Base-by-base conservation (phyloP, 495 filamentous ascomycete species). In the Talaromyces ruber region DNA sequence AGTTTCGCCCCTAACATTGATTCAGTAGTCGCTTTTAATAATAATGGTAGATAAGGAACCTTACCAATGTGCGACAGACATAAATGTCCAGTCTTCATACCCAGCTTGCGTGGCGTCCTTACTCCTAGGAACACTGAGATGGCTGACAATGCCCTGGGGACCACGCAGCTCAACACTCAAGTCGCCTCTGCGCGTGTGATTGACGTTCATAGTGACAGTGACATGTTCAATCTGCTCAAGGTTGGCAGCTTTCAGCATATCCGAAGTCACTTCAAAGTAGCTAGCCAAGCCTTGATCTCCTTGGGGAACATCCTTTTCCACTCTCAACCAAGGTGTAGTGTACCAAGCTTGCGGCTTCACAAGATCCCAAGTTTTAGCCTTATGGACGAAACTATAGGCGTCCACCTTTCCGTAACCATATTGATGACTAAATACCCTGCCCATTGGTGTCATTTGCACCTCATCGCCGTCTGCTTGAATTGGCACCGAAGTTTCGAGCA, bases 301-400 rank as follows among this genome's bases (percentile, higher is more conserved):
- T 72, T 98, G 86, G 8, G 94, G 95, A 64, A 98, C 93, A 6
- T 78, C 76, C 66, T 95, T 81, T 60, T 92, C 86, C 64, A 98
- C 90, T 64, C 92, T 89, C 61, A 96, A 79, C 90, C 94, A 96
- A 1, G 94, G 95, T 3, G 92, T 92, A 68, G 87, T 87, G 71
- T 82, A 93, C 95, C 95, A 98, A 9, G 91, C 88, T 72, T 98
- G 94, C n/a, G 95, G 95, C 71, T 98, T 98, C 55, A 98, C 91
- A 4, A 85, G 79, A 64, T 92, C 82, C 82, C 91, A 97, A 1
- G 79, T 84, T 76, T 90, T 93, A 60, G 94, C 93, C 39, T 82
- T 85, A 68, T 96, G 88, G 22, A 98, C 89, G 57, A 96, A 83
- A 28, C 87, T 85, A 68, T 86, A 97, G 9, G 88, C 86, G 68